These are phyloP conservation scores for Pythium angustatum DNA, from an alignment of 352 stramenopile genomes.

Conservation along the genomic window DNA sequence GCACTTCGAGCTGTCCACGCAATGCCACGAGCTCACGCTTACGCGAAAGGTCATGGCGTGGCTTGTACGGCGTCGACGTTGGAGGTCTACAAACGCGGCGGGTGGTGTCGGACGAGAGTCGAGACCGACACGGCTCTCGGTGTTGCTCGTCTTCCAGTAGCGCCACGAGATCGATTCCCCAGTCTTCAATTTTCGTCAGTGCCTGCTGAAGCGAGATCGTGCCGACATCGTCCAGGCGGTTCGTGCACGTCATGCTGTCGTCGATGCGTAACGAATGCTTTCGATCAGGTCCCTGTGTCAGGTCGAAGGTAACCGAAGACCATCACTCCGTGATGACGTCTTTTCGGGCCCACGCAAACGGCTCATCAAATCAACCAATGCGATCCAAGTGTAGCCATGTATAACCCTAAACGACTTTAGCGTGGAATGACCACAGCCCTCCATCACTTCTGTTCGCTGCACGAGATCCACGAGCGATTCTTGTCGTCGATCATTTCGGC, in stretches of 20 bases:
- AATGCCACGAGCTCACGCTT: slow-evolving; percentile 2
- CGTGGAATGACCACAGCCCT: too few relatives aligned
- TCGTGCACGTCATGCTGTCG: background rate
- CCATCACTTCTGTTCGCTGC: too few relatives aligned
- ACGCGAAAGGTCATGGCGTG: background rate
- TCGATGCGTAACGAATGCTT: too few relatives aligned
- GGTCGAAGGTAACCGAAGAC: background rate
- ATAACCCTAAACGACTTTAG: too few relatives aligned
- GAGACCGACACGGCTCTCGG: too few relatives aligned
- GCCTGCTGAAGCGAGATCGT: background rate
- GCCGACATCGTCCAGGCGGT: background rate
- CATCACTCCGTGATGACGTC: slow-evolving; percentile 10
- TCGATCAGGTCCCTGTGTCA: too few relatives aligned
- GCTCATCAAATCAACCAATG: background rate
- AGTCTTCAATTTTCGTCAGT: slow-evolving; percentile 10
- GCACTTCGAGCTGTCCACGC: background rate
- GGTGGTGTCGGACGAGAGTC: too few relatives aligned
- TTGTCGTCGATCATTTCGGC: too few relatives aligned
- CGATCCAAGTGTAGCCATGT: slow-evolving; percentile 10
- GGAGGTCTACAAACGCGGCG: too few relatives aligned
- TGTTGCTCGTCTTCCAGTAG: background rate
- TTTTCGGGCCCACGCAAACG: background rate
- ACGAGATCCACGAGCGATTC: too few relatives aligned
- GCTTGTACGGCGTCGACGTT: background rate
- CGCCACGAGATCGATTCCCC: slow-evolving; percentile 3